These are phyloP conservation scores for Chernovozyma sophiae-reginae DNA, from an alignment of 1,139 yeast genomes.

Conservation along the genomic window DNA sequence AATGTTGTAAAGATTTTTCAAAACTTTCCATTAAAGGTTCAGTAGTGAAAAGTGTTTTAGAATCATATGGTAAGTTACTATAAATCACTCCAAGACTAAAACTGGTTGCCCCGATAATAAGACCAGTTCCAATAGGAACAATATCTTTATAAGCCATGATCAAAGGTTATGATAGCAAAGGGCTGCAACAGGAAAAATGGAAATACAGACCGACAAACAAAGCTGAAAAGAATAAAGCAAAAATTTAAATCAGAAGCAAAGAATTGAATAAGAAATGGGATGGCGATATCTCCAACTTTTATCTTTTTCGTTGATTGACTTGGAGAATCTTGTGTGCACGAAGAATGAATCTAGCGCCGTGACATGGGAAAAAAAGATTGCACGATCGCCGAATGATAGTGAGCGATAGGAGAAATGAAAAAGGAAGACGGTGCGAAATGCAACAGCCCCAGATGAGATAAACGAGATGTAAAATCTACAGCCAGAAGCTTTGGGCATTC, in stretches of 20 bases:
- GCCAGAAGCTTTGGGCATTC: no score
- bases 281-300: no score
- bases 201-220: no score
- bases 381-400: neutral
- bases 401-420: neutral
- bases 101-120: constrained; percentile 51
- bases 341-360: constrained; percentile 1
- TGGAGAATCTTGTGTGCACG: no score
- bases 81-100: constrained; percentile 79
- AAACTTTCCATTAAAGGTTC: constrained; percentile 51
- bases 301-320: no score
- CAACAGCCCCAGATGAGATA: neutral
- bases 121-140: constrained; percentile 46
- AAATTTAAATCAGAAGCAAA: no score
- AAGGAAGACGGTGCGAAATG: neutral
- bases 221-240: no score
- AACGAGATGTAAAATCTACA: no score
- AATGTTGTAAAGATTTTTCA: constrained; percentile 64
- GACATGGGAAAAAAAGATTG: neutral
- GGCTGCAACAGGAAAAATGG: no score
- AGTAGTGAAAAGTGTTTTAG: constrained; percentile 64
- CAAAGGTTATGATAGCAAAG: no score
- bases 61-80: constrained; percentile 80
- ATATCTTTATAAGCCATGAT: constrained; percentile 39
- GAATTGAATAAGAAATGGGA: no score